Percentiles rank a stretch among this genome's conserved stretches.
These are phyloP conservation scores for Calocera viscosa DNA, from an alignment of 768 basidiomycete genomes.

Conservation along the genomic window DNA sequence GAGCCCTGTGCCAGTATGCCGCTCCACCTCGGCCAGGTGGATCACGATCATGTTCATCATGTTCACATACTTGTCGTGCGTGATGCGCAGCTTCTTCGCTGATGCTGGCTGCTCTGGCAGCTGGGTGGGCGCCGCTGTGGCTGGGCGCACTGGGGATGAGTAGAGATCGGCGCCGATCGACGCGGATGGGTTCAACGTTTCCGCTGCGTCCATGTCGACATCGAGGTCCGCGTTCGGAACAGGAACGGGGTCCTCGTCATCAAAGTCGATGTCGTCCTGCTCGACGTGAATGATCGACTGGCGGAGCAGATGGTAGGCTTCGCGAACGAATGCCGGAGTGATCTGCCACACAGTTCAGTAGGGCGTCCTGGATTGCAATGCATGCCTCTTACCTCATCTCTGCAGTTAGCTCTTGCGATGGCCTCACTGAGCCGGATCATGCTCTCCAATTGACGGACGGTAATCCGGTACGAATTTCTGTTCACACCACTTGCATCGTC, in stretches of 20 bases:
- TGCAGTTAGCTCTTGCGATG: slow-evolving; percentile 93
- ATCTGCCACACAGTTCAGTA: slow-evolving; percentile 41
- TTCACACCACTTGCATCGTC: slow-evolving; percentile 84
- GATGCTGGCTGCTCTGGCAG: slow-evolving; percentile 20
- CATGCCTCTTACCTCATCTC: slow-evolving; percentile 56
- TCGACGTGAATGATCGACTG: slow-evolving; percentile 99
- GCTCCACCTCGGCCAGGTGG: slow-evolving; percentile 66
- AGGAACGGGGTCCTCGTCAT: slow-evolving; percentile 73
- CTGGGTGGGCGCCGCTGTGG: slow-evolving; percentile 24
- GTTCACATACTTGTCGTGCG: slow-evolving; percentile 87
- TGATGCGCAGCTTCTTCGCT: slow-evolving; percentile 66
- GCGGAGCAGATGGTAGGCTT: slow-evolving; percentile 83
- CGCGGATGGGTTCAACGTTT: slow-evolving; percentile 31
- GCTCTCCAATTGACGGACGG: slow-evolving; percentile 93
- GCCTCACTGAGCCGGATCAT: slow-evolving; percentile 98
- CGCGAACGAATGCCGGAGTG: slow-evolving; percentile 83
- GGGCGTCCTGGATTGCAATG: not conserved
- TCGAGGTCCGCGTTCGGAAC: slow-evolving; percentile 45
- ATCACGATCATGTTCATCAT: slow-evolving; percentile 81
- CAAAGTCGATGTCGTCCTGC: slow-evolving; percentile 96
- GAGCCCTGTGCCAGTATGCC: slow-evolving; percentile 58
- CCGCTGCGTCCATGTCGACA: slow-evolving; percentile 29
- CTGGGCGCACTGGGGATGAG: slow-evolving; percentile 21
- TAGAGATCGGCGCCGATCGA: slow-evolving; percentile 11
- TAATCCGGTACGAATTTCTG: slow-evolving; percentile 89